Evolutionary conservation across 148 eudicot species (phyloP).

Genomic region (Drosera capensis): DNA sequence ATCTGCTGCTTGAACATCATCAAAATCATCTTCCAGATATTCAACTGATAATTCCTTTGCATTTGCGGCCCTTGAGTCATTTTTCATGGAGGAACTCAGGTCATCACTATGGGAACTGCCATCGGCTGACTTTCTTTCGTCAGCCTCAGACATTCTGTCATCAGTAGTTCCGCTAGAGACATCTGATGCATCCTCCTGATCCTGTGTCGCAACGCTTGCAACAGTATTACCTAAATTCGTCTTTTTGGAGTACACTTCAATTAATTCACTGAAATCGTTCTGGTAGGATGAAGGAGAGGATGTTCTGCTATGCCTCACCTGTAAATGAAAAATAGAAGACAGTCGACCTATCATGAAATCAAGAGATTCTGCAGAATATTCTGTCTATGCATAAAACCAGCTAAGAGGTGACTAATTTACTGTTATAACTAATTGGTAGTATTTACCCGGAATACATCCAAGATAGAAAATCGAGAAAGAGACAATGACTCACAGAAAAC

Average conservation of each 20-base stretch:
- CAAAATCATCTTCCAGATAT: slow-evolving; percentile 80
- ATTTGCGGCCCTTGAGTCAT: slow-evolving; percentile 14
- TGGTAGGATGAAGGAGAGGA: slow-evolving; percentile 31
- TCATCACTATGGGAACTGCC: slow-evolving; percentile 20
- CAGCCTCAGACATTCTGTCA: slow-evolving; percentile 14
- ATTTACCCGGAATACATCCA: background rate
- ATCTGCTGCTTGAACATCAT: slow-evolving; percentile 39
- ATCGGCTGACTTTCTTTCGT: slow-evolving; percentile 12
- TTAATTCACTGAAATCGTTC: slow-evolving; percentile 52
- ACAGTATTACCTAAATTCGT: slow-evolving; percentile 12
- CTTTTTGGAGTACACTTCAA: slow-evolving; percentile 35
- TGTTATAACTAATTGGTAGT: too few relatives aligned
- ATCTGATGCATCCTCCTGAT: slow-evolving; percentile 20
- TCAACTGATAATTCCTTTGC: slow-evolving; percentile 51
- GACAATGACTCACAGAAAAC: slow-evolving; percentile 44
- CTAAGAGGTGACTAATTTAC: background rate
- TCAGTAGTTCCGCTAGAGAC: slow-evolving; percentile 18
- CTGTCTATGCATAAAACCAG: background rate
- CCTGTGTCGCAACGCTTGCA: slow-evolving; percentile 10
- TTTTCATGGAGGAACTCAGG: slow-evolving; percentile 9
- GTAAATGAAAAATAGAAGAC: slow-evolving; percentile 11
- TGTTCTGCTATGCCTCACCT: slow-evolving; percentile 69
- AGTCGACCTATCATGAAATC: background rate
- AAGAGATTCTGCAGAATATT: background rate
- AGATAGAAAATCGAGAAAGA: background rate